phyloP scores from a whole-genome alignment of 768 basidiomycete genomes.

The Leccinum ochraceum region DNA sequence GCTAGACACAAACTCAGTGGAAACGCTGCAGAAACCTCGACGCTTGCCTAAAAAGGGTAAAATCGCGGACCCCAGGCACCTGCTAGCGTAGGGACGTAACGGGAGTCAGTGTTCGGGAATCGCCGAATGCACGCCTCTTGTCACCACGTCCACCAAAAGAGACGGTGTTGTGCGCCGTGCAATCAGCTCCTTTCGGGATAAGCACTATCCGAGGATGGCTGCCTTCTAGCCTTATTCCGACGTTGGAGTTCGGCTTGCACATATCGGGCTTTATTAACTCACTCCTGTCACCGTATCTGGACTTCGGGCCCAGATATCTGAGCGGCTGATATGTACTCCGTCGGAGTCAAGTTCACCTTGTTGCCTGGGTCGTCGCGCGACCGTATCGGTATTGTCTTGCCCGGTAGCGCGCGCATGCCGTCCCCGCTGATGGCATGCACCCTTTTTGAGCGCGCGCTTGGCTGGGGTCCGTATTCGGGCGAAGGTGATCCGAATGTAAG shows the following conservation, averaged over 20 bases:
- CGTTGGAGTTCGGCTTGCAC: not conserved
- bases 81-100: no score
- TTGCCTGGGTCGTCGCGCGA: not conserved
- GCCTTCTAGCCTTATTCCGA: no score
- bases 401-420: slow-evolving; percentile 7
- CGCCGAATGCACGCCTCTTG: no score
- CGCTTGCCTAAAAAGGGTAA: no score
- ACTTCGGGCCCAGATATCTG: not conserved
- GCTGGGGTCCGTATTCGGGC: not conserved
- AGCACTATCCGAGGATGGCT: not conserved
- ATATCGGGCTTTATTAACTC: slow-evolving; percentile 9
- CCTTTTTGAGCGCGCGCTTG: not conserved
- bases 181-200: not conserved
- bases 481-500: not conserved
- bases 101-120: no score
- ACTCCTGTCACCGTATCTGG: not conserved
- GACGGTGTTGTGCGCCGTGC: not conserved
- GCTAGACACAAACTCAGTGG: no score
- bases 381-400: slow-evolving; percentile 8
- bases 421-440: slow-evolving; percentile 1
- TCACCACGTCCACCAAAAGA: not conserved
- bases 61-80: no score
- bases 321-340: not conserved
- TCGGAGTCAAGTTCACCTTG: no score
- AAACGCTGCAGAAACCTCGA: no score